Conservation (phyloP, 306 rosid species). For the Lathyrus oleraceus region DNA sequence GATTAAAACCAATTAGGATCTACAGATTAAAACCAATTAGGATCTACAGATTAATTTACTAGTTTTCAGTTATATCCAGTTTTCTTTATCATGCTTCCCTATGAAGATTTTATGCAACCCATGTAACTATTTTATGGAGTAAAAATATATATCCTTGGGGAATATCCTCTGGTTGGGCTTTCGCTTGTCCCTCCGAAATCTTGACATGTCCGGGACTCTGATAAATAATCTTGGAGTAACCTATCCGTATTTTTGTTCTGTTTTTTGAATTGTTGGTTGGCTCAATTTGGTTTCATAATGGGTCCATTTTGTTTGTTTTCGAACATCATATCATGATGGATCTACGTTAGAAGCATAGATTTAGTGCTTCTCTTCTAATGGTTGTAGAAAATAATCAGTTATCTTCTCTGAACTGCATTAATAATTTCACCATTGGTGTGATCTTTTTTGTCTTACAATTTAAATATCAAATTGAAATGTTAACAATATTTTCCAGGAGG, state of each 20-base stretch:
- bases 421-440: background rate
- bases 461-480: conserved; percentile 27
- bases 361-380: conserved; percentile 25
- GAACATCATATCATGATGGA: background rate
- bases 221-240: conserved; percentile 1
- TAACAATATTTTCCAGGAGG: conserved; percentile 53
- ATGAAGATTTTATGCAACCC: background rate
- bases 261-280: background rate
- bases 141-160: background rate
- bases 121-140: background rate
- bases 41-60: background rate
- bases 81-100: conserved; percentile 19
- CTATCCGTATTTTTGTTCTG: background rate
- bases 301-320: background rate
- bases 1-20: background rate
- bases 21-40: background rate
- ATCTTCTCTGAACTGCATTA: conserved; percentile 1
- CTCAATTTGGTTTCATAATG: background rate
- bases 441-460: conserved; percentile 15
- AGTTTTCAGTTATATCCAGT: conserved; percentile 14
- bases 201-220: background rate
- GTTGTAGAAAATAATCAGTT: conserved; percentile 8
- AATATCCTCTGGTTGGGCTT: background rate
- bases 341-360: background rate
- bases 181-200: conserved; percentile 9